phyloP scores from a whole-genome alignment of 805 yeast species.

The Candida germanica region DNA sequence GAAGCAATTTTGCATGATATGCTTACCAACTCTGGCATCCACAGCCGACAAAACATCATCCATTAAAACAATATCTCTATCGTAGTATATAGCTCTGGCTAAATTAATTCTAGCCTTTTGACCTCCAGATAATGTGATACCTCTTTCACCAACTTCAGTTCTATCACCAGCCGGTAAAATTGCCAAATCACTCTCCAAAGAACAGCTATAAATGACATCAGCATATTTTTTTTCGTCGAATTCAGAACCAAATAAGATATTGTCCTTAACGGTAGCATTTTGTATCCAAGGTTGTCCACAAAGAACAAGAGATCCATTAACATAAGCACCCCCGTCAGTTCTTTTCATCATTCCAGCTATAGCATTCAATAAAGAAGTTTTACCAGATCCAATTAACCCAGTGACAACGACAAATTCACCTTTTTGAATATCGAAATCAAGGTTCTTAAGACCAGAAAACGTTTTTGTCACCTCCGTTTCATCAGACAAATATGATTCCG shows the following conservation, averaged over 20 bases:
- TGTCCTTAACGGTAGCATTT: slow-evolving; percentile 30
- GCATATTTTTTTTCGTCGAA: slow-evolving; percentile 22
- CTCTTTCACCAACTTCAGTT: slow-evolving; percentile 35
- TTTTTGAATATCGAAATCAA: slow-evolving; percentile 22
- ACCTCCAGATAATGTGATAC: slow-evolving; percentile 34
- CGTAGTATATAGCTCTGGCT: slow-evolving; percentile 31
- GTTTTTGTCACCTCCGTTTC: neutral
- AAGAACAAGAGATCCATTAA: slow-evolving; percentile 24
- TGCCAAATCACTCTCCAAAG: slow-evolving; percentile 27
- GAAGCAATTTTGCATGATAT: slow-evolving; percentile 27
- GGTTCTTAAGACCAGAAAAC: slow-evolving; percentile 25
- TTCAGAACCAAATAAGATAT: slow-evolving; percentile 26
- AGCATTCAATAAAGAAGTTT: slow-evolving; percentile 34
- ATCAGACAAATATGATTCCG: neutral
- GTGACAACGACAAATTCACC: slow-evolving; percentile 35
- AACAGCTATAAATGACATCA: slow-evolving; percentile 24
- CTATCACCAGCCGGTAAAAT: slow-evolving; percentile 30
- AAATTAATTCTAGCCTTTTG: slow-evolving; percentile 33
- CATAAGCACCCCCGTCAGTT: slow-evolving; percentile 23
- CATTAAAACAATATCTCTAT: slow-evolving; percentile 25
- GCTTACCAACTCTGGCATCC: slow-evolving; percentile 34
- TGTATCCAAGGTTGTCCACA: slow-evolving; percentile 37
- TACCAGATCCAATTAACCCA: slow-evolving; percentile 35
- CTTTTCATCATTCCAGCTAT: slow-evolving; percentile 35
- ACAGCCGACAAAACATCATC: slow-evolving; percentile 36